Percentiles rank a stretch among this genome's conserved stretches.
phyloP scores from a whole-genome alignment of 768 basidiomycete species.

The Dacryopinax primogenitus region DNA sequence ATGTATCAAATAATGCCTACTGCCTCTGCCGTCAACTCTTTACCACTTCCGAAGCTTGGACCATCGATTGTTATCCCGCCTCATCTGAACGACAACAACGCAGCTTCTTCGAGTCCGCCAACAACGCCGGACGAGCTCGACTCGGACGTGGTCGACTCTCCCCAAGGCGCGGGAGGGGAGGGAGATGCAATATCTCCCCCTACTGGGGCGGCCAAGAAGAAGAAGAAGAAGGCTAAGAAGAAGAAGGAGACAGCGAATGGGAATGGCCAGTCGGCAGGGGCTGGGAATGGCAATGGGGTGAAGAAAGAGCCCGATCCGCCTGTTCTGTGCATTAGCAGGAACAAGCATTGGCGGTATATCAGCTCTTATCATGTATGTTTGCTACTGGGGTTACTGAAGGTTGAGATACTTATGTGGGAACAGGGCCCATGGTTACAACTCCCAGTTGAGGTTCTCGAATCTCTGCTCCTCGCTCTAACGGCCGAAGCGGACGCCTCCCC shows the following conservation, averaged over 20 bases:
- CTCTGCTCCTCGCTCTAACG: conserved; percentile 64
- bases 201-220: conserved; percentile 15
- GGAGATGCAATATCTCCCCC: conserved; percentile 21
- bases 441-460: conserved; percentile 72
- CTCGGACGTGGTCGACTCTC: background rate
- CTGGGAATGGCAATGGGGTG: conserved; percentile 11
- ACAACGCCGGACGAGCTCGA: background rate
- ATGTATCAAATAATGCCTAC: background rate
- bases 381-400: background rate
- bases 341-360: conserved; percentile 91
- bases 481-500: conserved; percentile 43
- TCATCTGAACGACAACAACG: background rate
- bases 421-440: conserved; percentile 90
- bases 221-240: conserved; percentile 15
- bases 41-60: background rate
- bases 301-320: conserved; percentile 48
- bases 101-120: background rate
- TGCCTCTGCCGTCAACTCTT: no score
- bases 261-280: background rate
- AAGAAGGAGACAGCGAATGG: conserved; percentile 11
- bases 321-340: conserved; percentile 74
- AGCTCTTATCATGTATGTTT: conserved; percentile 66
- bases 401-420: background rate
- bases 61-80: background rate
- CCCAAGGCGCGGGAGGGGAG: background rate